phyloP scores from a whole-genome alignment of 2,329 filamentous ascomycete species.

The Curvularia eragrostidis region DNA sequence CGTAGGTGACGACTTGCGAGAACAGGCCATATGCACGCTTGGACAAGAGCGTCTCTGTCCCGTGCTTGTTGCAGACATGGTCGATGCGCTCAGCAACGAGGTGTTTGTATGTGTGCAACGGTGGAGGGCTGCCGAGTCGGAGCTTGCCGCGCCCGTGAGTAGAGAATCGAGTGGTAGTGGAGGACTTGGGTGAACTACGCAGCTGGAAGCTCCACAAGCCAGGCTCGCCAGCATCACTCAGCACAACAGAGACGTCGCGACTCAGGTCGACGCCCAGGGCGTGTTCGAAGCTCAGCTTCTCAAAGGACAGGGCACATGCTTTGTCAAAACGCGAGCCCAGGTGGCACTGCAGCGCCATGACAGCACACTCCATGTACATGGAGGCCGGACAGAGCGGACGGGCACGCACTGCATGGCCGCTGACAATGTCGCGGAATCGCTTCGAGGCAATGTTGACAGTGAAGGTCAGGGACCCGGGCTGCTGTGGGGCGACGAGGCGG shows the following conservation, averaged over 20 bases:
- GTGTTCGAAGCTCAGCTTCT: conserved; percentile 5
- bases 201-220: conserved; percentile 4
- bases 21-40: conserved; percentile 5
- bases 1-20: conserved; percentile 7
- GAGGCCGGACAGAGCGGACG: conserved; percentile 4
- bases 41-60: conserved; percentile 1
- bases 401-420: conserved; percentile 3
- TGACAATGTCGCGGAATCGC: conserved; percentile 7
- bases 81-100: conserved; percentile 1
- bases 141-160: conserved; percentile 1
- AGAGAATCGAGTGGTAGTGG: not conserved
- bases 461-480: conserved; percentile 7
- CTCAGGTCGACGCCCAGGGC: conserved; percentile 4
- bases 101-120: conserved; percentile 4
- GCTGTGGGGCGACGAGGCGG: not conserved
- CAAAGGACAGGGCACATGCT: not conserved
- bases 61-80: not conserved
- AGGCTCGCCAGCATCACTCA: conserved; percentile 4
- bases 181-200: not conserved
- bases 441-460: conserved; percentile 3
- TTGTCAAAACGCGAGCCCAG: conserved; percentile 4
- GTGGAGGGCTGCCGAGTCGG: not conserved
- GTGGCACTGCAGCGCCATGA: conserved; percentile 5
- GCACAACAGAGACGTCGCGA: conserved; percentile 1
- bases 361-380: conserved; percentile 9